Evolutionary conservation across 805 yeast species (phyloP), one percentile per base, ranked within the genome.

Genomic region (Ogataea methanolica): DNA sequence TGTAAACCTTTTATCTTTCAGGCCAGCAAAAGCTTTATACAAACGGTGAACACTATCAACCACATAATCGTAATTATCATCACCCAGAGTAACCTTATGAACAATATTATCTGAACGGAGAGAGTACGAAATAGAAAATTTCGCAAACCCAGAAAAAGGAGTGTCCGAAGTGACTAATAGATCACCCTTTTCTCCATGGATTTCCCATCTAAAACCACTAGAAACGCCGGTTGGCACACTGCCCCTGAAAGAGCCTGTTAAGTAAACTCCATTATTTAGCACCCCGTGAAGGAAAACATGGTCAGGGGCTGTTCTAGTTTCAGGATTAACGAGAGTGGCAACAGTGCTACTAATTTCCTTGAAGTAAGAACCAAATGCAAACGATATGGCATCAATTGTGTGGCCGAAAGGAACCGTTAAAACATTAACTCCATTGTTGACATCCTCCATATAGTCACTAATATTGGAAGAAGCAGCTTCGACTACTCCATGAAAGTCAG

Each of bases 351-450:
- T 16, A 16, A 36, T 9, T 17, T 36, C 38, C 6, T 36, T 36
- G 38, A 36, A 36, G 21, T 36, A 36, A 36, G 38, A 36, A 16
- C 38, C 22, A n/a, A 36, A 12, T 5, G 22, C 21, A 36, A 16
- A 36, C 17, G 17, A 16, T 16, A 44, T 39, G 16, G 47, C 47
- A 19, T 44, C 47, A 19, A 44, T 33, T 15, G 44, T 39, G 23
- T 44, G 47, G 12, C 47, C 47, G 19, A 41, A 41, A 17, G 44
- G 47, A 19, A 44, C 39, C 17, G 47, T 44, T 9, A 39, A n/a
- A 31, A 39, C 11, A 39, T 41, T 44, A 6, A 44, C 47, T 33
- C 47, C 47, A 39, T 39, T 44, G n/a, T 44, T 21, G 22, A 39
- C 29, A 19, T 39, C 47, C 11, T 44, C 42, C 6, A 39, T 2